A percentile compares a stretch with the other conserved stretches of the same genome.
These are phyloP conservation scores for Lenwebbia sp. DNA, from an alignment of 345 rosid species.

Conservation along the genomic window DNA sequence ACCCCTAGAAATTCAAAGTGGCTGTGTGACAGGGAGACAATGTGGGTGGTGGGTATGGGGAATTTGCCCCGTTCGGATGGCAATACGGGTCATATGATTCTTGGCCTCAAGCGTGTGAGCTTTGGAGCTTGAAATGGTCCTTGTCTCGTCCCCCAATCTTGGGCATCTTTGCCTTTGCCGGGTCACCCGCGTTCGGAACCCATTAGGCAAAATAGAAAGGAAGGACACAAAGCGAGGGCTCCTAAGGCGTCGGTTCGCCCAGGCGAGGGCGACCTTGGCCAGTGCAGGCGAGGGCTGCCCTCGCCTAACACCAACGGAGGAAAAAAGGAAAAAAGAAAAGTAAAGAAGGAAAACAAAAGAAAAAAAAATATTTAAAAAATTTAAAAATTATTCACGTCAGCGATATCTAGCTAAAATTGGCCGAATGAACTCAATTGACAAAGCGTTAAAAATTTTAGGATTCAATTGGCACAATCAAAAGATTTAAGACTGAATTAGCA, in stretches of 20 bases:
- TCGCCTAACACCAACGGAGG: too few relatives aligned
- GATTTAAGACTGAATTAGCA: too few relatives aligned
- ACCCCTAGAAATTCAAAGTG: background rate
- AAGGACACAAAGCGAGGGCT: background rate
- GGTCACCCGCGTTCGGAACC: background rate
- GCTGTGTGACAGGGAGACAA: background rate
- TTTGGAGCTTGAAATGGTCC: background rate
- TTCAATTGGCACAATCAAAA: too few relatives aligned
- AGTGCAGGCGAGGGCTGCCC: too few relatives aligned
- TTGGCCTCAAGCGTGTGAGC: background rate
- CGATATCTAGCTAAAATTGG: too few relatives aligned
- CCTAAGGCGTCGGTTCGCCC: background rate
- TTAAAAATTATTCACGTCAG: too few relatives aligned
- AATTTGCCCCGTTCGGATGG: background rate
- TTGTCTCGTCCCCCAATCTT: accelerated
- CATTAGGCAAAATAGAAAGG: background rate
- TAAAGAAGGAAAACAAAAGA: too few relatives aligned
- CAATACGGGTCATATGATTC: background rate
- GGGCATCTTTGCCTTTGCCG: background rate
- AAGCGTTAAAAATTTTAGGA: too few relatives aligned
- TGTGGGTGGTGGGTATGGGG: accelerated
- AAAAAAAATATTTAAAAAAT: too few relatives aligned
- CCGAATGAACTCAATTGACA: too few relatives aligned
- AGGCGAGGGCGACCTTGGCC: too few relatives aligned
- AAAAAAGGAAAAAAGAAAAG: too few relatives aligned